Conservation (phyloP, 768 basidiomycete genomes). For the Vararia minispora region DNA sequence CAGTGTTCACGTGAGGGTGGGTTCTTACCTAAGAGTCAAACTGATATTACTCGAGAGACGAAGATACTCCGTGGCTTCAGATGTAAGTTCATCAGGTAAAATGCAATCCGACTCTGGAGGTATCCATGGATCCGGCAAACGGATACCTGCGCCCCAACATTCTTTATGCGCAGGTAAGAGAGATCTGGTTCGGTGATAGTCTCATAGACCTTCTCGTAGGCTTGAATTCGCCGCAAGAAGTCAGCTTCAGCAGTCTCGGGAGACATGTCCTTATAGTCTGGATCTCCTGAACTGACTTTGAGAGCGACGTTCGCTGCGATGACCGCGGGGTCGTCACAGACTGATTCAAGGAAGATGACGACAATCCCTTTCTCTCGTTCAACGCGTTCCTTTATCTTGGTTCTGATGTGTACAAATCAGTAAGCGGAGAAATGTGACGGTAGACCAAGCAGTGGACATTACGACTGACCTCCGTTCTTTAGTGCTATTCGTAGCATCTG, state of each 20-base stretch:
- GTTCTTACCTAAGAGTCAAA: not conserved
- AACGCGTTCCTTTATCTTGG: slow-evolving; percentile 76
- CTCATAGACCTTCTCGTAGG: slow-evolving; percentile 94
- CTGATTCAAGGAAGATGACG: slow-evolving; percentile 89
- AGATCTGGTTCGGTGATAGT: slow-evolving; percentile 87
- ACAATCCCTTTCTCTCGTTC: slow-evolving; percentile 78
- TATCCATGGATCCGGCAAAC: slow-evolving; percentile 88
- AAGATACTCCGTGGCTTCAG: slow-evolving; percentile 95
- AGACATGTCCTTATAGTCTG: slow-evolving; percentile 89
- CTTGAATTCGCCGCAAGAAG: slow-evolving; percentile 82
- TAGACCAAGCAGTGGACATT: not conserved
- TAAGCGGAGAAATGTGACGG: not conserved
- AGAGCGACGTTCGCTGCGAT: slow-evolving; percentile 95
- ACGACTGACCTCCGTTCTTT: slow-evolving; percentile 52
- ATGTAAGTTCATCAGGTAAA: slow-evolving; percentile 98
- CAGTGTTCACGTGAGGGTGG: slow-evolving; percentile 2
- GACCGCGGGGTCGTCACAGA: slow-evolving; percentile 88
- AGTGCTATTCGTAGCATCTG: slow-evolving; percentile 96
- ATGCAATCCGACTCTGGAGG: slow-evolving; percentile 92
- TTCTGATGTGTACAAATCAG: slow-evolving; percentile 32
- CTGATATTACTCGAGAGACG: slow-evolving; percentile 71
- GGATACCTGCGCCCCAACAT: slow-evolving; percentile 86
- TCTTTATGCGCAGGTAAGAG: slow-evolving; percentile 84
- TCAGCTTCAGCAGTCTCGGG: slow-evolving; percentile 80
- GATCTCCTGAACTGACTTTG: slow-evolving; percentile 96